Evolutionary conservation across 2,329 filamentous ascomycete genomes (phyloP), one percentile per base, ranked within the genome.

Genomic region (Phaeophleospora eucalypticola): DNA sequence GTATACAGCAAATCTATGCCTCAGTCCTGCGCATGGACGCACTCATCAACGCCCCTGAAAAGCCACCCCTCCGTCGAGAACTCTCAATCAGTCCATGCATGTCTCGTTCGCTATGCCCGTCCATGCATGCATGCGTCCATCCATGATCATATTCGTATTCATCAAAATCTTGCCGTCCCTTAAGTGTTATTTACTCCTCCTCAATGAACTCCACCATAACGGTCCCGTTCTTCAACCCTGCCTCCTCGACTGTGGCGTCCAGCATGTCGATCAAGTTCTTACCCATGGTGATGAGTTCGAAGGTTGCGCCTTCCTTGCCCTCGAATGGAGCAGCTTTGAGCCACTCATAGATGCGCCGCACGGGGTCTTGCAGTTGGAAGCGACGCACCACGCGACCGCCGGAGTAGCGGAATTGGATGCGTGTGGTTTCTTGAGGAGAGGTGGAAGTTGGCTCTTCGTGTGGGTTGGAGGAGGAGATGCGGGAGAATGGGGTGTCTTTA

Each of bases 341-440:
- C 89, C 90, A 98, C 71, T 98, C 93, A 68, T 91, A 98, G 37
- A 98, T 83, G 10, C 87, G 81, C 45, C 82, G 79, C 10, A 98
- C 89, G 1, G 79, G 75, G 48, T 98, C 93, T 12, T 79, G 68
- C 3, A 90, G 69, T 8, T 76, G 73, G 69, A 98, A 98, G n/a
- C 88, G 81, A 21, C 89, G 84, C 49, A 98, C 90, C 8, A 95
- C 79, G 15, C 91, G 83, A 1, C 89, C 89, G 9, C 81, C 84
- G 1, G 90, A 83, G 60, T 95, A 87, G 49, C 87, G 81, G 71
- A 98, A 95, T 65, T 97, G 93, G 57, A 98, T 94, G 41, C 91
- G 82, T 2, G 91, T 96, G 2, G 86, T 86, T 18, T 64, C 57
- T 17, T 82, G 76, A 1, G 86, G 83, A 57, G 85, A 80, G 29